A percentile compares a stretch with the other conserved stretches of the same genome.
These are phyloP conservation scores for Colletotrichum limetticola DNA, from an alignment of 2,329 filamentous ascomycete species.

Conservation along the genomic window DNA sequence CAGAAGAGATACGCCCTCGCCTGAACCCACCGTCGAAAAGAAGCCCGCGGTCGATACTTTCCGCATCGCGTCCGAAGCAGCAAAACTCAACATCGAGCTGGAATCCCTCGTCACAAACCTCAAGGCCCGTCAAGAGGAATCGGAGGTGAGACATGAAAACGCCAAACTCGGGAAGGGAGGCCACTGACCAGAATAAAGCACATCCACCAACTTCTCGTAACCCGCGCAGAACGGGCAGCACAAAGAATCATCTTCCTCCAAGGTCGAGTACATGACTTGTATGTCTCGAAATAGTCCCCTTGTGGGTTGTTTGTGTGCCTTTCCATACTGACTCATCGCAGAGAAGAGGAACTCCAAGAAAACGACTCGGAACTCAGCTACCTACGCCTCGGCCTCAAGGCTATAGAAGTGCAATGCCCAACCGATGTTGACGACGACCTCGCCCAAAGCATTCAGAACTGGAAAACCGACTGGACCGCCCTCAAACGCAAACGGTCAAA, in stretches of 20 bases:
- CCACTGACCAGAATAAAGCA: slow-evolving; percentile 52
- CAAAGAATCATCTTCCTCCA: slow-evolving; percentile 70
- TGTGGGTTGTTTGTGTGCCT: neutral
- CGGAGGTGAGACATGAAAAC: slow-evolving; percentile 56
- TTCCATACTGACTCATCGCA: slow-evolving; percentile 43
- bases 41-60: slow-evolving; percentile 46
- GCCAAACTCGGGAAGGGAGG: neutral
- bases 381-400: slow-evolving; percentile 70
- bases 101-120: slow-evolving; percentile 61
- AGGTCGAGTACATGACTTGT: slow-evolving; percentile 68
- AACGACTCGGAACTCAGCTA: slow-evolving; percentile 70
- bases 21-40: slow-evolving; percentile 24
- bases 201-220: slow-evolving; percentile 70
- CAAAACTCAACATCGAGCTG: slow-evolving; percentile 62
- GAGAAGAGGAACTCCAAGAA: slow-evolving; percentile 65
- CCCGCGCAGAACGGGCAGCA: slow-evolving; percentile 66
- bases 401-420: slow-evolving; percentile 69
- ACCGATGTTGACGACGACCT: slow-evolving; percentile 65
- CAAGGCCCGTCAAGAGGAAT: slow-evolving; percentile 67
- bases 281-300: slow-evolving; percentile 38
- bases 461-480: slow-evolving; percentile 69
- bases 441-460: slow-evolving; percentile 67
- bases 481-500: slow-evolving; percentile 58
- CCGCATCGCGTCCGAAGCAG: slow-evolving; percentile 49
- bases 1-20: slow-evolving; percentile 38